Conservation (phyloP, 2,329 filamentous ascomycete species). For the Cryphonectria nitschkei region DNA sequence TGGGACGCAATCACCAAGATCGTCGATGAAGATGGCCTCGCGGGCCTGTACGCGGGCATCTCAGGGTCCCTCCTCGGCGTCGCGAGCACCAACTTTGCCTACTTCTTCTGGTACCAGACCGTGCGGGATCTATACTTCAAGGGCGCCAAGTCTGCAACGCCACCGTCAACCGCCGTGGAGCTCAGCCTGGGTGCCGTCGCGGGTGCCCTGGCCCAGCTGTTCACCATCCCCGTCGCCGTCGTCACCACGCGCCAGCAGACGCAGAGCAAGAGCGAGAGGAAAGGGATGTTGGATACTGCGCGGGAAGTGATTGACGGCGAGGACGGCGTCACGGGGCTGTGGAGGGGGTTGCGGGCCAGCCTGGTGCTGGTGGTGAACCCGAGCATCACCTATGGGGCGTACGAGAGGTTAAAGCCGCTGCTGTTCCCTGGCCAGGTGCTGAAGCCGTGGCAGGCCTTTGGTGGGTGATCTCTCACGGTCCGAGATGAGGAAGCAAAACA, state of each 20-base stretch:
- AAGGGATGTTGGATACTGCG: conserved; percentile 84
- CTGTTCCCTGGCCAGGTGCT: conserved; percentile 75
- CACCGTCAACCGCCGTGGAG: conserved; percentile 81
- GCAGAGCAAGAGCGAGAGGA: conserved; percentile 80
- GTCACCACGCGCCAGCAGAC: conserved; percentile 97
- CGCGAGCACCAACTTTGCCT: conserved; percentile 97
- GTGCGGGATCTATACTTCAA: conserved; percentile 80
- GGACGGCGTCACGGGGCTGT: conserved; percentile 86
- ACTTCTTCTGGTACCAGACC: conserved; percentile 98
- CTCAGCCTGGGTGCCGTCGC: conserved; percentile 83
- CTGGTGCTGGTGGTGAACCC: conserved; percentile 95
- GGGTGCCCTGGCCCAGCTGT: conserved; percentile 89
- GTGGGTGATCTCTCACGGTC: conserved; percentile 58
- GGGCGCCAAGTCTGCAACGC: conserved; percentile 50
- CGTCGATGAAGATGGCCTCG: conserved; percentile 74
- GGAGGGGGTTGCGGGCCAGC: conserved; percentile 94
- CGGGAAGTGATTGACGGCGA: conserved; percentile 88
- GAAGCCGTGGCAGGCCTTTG: conserved; percentile 84
- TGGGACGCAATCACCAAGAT: conserved; percentile 90
- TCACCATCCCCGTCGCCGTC: conserved; percentile 95
- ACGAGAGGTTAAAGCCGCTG: conserved; percentile 80
- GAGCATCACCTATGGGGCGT: conserved; percentile 96
- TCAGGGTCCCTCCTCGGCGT: conserved; percentile 86
- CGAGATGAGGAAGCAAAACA: not conserved
- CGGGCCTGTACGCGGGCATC: conserved; percentile 88